Evolutionary conservation across 1,284 basidiomycete genomes (phyloP).

Genomic region (Ceratobasidium sp.): DNA sequence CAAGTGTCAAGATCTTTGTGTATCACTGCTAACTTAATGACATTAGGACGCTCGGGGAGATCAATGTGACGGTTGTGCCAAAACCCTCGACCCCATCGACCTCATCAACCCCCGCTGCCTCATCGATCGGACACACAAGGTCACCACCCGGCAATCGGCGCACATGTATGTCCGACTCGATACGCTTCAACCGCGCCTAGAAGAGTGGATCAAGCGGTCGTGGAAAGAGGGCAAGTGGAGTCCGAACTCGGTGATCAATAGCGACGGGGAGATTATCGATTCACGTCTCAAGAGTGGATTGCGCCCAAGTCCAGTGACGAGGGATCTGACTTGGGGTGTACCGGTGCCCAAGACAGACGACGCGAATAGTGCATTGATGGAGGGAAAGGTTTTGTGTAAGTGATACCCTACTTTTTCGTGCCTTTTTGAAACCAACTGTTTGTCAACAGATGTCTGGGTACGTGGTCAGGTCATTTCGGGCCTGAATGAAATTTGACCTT

Average conservation of each 20-base stretch:
- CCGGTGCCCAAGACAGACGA: conserved; percentile 83
- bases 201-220: conserved; percentile 88
- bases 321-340: conserved; percentile 97
- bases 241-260: conserved; percentile 88
- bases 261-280: conserved; percentile 89
- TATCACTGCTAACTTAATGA: neutral
- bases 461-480: conserved; percentile 51
- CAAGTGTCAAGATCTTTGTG: neutral
- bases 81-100: conserved; percentile 93
- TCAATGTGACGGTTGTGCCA: conserved; percentile 95
- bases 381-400: conserved; percentile 95
- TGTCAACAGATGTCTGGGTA: conserved; percentile 82
- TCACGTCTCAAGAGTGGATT: conserved; percentile 89
- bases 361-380: conserved; percentile 81
- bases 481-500: neutral
- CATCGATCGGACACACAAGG: conserved; percentile 80
- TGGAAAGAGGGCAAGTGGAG: conserved; percentile 91
- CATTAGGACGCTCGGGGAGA: conserved; percentile 95
- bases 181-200: conserved; percentile 81
- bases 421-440: conserved; percentile 44
- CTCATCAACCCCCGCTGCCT: conserved; percentile 96
- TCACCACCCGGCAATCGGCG: conserved; percentile 81
- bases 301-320: conserved; percentile 89
- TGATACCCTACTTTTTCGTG: conserved; percentile 46
- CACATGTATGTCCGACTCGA: conserved; percentile 96